Evolutionary conservation across 129 eudicot species (phyloP).

Genomic region (Smallanthus sonchifolius): DNA sequence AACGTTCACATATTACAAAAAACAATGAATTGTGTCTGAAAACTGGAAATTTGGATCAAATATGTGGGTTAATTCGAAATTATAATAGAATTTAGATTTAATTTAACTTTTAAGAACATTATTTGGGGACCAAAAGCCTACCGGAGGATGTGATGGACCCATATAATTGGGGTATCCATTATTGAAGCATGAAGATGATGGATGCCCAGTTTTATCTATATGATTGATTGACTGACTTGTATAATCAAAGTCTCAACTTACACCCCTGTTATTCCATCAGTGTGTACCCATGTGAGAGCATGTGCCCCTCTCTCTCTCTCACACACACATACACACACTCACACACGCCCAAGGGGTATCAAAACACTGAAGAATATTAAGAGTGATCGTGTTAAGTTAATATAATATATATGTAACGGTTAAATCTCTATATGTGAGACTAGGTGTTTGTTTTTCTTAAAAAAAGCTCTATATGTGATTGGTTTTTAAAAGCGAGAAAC

Average conservation of each 20-base stretch:
- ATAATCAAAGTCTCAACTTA: slow-evolving; percentile 18
- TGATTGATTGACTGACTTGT: slow-evolving; percentile 23
- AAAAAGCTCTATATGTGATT: no score
- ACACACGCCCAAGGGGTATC: slow-evolving; percentile 12
- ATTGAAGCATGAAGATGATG: slow-evolving; percentile 28
- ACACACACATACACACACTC: neutral
- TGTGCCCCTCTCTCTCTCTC: slow-evolving; percentile 20
- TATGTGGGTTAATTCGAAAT: slow-evolving; percentile 12
- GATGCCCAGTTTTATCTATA: neutral
- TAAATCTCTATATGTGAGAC: neutral
- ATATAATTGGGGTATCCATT: slow-evolving; percentile 19
- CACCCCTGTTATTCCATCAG: slow-evolving; percentile 22
- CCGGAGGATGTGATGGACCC: slow-evolving; percentile 17
- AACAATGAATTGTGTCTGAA: neutral
- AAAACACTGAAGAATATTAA: neutral
- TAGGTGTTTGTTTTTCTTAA: no score
- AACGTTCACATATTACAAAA: slow-evolving; percentile 27
- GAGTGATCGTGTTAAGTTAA: neutral
- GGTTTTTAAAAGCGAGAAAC: no score
- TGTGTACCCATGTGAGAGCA: slow-evolving; percentile 31
- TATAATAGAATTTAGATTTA: neutral
- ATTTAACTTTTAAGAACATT: no score
- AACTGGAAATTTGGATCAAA: neutral
- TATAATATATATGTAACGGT: slow-evolving; percentile 5
- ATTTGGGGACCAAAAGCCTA: slow-evolving; percentile 8